These are phyloP conservation scores for Hibiscus tridactylites DNA, from an alignment of 345 rosid genomes.

Conservation along the genomic window DNA sequence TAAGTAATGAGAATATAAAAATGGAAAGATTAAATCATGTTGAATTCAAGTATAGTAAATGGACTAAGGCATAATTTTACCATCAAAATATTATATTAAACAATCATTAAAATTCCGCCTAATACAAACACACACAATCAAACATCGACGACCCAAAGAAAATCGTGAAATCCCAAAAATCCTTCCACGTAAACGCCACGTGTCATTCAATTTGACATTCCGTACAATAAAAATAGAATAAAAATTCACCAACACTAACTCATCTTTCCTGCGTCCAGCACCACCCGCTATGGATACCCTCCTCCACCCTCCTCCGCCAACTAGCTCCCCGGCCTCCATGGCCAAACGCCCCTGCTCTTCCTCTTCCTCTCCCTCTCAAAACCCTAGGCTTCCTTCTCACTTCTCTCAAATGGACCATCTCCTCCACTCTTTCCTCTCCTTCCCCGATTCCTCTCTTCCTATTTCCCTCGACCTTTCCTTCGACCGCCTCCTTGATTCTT, in stretches of 20 bases:
- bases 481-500: constrained; percentile 53
- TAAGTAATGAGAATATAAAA: no score
- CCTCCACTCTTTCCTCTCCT: constrained; percentile 35
- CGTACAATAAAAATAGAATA: background rate
- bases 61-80: background rate
- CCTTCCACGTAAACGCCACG: constrained; percentile 1
- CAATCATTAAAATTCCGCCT: background rate
- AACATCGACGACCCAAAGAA: background rate
- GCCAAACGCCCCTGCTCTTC: constrained; percentile 58
- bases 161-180: background rate
- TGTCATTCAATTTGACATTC: background rate
- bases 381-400: constrained; percentile 15
- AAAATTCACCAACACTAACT: background rate
- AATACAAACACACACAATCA: background rate
- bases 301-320: constrained; percentile 21
- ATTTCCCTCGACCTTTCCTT: constrained; percentile 45
- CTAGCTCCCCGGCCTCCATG: constrained; percentile 19
- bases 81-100: background rate
- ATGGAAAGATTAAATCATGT: no score
- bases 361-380: constrained; percentile 17
- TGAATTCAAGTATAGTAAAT: no score
- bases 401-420: constrained; percentile 34
- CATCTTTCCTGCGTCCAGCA: background rate
- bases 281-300: constrained; percentile 40
- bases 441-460: constrained; percentile 36